Evolutionary conservation across 2,329 filamentous ascomycete genomes (phyloP).

Genomic region (Aspergillus sp.): DNA sequence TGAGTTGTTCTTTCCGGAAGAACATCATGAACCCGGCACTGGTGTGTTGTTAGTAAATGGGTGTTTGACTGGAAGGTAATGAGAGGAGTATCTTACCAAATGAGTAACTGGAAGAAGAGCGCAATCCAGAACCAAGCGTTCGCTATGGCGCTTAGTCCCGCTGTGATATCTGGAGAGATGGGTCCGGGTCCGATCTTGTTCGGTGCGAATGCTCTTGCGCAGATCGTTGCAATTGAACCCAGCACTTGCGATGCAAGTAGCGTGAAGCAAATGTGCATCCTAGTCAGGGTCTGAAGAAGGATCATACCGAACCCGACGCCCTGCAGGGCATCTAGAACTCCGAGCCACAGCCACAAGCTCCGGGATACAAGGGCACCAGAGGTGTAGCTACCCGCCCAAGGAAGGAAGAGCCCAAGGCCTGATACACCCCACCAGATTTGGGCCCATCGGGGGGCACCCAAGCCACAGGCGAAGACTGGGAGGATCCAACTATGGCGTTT

Average conservation of each 20-base stretch:
- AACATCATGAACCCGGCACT: constrained; percentile 46
- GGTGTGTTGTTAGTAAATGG: constrained; percentile 1
- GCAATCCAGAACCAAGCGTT: constrained; percentile 64
- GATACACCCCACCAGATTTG: constrained; percentile 69
- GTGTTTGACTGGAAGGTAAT: background rate
- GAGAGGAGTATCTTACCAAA: constrained; percentile 52
- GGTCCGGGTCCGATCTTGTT: constrained; percentile 62
- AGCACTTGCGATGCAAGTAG: constrained; percentile 63
- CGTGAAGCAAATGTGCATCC: constrained; percentile 65
- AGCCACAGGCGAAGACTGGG: constrained; percentile 67
- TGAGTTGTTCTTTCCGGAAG: constrained; percentile 50
- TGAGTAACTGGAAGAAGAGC: constrained; percentile 57
- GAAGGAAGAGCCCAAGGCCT: constrained; percentile 62
- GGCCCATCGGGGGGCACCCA: constrained; percentile 66
- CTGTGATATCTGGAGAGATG: constrained; percentile 64
- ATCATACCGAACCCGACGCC: constrained; percentile 70
- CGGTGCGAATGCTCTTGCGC: constrained; percentile 61
- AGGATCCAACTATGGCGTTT: constrained; percentile 67
- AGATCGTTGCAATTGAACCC: constrained; percentile 63
- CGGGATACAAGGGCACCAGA: constrained; percentile 60
- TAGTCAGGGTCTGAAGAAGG: constrained; percentile 64
- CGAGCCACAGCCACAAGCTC: constrained; percentile 67
- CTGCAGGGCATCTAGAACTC: constrained; percentile 65
- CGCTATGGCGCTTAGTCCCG: constrained; percentile 48
- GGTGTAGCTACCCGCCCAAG: constrained; percentile 61